phyloP scores from a whole-genome alignment of 345 rosid species.

The Brassica incana region DNA sequence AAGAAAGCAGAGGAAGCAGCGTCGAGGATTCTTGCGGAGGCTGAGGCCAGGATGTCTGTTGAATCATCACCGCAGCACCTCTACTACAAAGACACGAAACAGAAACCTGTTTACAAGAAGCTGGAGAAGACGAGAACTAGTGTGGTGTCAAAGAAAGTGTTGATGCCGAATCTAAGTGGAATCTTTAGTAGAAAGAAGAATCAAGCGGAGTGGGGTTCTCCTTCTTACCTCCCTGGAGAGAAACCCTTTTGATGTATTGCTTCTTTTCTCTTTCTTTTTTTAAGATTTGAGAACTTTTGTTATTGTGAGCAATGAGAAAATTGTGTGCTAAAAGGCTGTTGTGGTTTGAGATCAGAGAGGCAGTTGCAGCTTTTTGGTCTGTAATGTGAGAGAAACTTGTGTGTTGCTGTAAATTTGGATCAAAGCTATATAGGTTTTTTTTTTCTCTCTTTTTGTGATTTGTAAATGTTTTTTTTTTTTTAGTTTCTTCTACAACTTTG shows the following conservation, averaged over 20 bases:
- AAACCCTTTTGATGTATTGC: constrained; percentile 47
- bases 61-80: constrained; percentile 68
- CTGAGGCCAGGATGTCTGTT: constrained; percentile 48
- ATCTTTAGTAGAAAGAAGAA: constrained; percentile 77
- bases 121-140: constrained; percentile 62
- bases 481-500: not conserved
- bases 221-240: constrained; percentile 77
- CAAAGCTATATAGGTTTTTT: constrained; percentile 28
- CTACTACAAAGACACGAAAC: constrained; percentile 55
- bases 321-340: constrained; percentile 16
- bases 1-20: constrained; percentile 85
- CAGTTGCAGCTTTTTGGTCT: constrained; percentile 24
- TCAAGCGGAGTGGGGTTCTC: constrained; percentile 82
- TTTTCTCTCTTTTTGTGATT: not conserved
- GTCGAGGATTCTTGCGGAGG: constrained; percentile 70
- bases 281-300: constrained; percentile 26
- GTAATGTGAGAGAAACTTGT: constrained; percentile 21
- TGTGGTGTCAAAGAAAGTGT: constrained; percentile 60
- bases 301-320: constrained; percentile 17
- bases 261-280: constrained; percentile 35
- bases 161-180: constrained; percentile 62
- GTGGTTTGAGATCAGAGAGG: constrained; percentile 24
- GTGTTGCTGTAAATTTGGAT: constrained; percentile 39
- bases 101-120: constrained; percentile 46
- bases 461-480: not conserved